Percentiles rank a stretch among this genome's conserved stretches.
These are phyloP conservation scores for Euphrasia arctica DNA, from an alignment of 305 asterid species.

Conservation along the genomic window DNA sequence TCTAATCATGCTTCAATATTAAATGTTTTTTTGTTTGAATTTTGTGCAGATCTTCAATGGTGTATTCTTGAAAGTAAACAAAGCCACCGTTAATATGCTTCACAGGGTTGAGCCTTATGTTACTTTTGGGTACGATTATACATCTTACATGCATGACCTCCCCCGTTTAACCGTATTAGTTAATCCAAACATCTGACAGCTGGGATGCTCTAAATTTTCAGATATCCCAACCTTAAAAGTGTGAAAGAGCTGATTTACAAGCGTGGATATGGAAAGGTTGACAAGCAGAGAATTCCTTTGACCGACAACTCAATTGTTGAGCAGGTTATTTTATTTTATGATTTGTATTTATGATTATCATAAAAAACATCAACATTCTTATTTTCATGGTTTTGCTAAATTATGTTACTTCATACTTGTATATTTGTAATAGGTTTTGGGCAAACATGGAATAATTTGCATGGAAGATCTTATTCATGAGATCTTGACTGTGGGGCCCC, in stretches of 20 bases:
- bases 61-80: conserved; percentile 63
- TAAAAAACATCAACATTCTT: background rate
- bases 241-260: conserved; percentile 73
- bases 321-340: conserved; percentile 33
- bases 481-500: conserved; percentile 46
- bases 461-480: conserved; percentile 51
- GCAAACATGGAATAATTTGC: conserved; percentile 44
- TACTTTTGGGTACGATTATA: conserved; percentile 50
- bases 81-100: conserved; percentile 70
- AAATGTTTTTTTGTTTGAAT: background rate
- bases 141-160: background rate
- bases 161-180: background rate
- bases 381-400: too few relatives aligned
- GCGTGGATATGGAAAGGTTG: conserved; percentile 65
- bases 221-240: conserved; percentile 77
- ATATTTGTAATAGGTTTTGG: conserved; percentile 27
- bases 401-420: background rate
- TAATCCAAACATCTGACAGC: background rate
- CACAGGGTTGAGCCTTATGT: conserved; percentile 77
- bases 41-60: conserved; percentile 45
- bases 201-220: conserved; percentile 18
- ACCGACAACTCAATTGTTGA: conserved; percentile 56
- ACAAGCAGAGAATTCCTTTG: conserved; percentile 58
- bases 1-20: background rate
- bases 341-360: background rate